These are phyloP conservation scores for Chlamydomonas applanata DNA, from an alignment of 139 green algal genomes.

Conservation along the genomic window DNA sequence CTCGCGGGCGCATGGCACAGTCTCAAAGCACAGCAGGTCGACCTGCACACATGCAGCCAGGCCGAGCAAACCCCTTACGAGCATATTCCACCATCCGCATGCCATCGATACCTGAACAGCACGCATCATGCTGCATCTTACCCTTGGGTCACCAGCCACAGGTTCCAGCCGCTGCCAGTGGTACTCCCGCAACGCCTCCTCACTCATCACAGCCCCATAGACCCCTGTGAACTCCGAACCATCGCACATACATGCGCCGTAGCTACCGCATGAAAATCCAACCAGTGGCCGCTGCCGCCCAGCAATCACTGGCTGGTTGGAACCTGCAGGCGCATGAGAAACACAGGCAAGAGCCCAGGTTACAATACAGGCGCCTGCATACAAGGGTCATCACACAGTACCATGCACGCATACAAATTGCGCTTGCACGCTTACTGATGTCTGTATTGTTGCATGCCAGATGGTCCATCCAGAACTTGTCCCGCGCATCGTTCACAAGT, in stretches of 20 bases:
- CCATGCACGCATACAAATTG: not conserved
- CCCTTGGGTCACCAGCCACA: conserved; percentile 11
- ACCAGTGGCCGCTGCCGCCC: conserved; percentile 18
- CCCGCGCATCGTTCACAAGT: conserved; percentile 15
- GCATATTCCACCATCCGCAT: no score
- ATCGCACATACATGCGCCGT: conserved; percentile 31
- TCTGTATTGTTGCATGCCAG: no score
- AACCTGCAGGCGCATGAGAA: no score
- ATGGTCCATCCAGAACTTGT: conserved; percentile 14
- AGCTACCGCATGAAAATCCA: conserved; percentile 37
- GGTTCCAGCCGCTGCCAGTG: conserved; percentile 26
- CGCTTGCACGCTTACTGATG: no score
- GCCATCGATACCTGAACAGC: no score
- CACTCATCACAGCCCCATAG: conserved; percentile 17
- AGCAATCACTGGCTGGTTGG: not conserved
- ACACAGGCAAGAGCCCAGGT: no score
- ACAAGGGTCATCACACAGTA: no score
- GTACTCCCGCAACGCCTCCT: conserved; percentile 29
- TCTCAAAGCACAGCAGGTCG: conserved; percentile 46
- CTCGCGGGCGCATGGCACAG: conserved; percentile 32
- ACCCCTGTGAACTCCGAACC: conserved; percentile 38
- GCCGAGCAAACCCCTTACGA: no score
- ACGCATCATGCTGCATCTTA: no score
- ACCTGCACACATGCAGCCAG: conserved; percentile 1
- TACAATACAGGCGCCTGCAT: no score